Evolutionary conservation across 2,329 filamentous ascomycete genomes (phyloP).

Genomic region (Rasamsonia emersonii): DNA sequence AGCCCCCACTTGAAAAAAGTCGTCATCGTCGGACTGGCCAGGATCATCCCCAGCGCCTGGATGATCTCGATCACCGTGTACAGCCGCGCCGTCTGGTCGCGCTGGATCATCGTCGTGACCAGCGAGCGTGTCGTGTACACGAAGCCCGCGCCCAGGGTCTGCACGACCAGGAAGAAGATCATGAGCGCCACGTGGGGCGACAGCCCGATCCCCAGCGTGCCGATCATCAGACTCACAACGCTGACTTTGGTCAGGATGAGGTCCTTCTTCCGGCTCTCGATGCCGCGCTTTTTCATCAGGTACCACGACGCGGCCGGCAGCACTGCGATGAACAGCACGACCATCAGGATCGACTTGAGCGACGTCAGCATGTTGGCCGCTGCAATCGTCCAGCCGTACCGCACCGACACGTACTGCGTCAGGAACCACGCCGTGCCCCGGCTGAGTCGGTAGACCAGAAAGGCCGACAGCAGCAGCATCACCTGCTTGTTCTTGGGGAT

Average conservation of each 20-base stretch:
- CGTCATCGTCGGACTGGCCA: conserved; percentile 40
- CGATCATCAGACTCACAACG: conserved; percentile 35
- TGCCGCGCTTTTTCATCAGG: conserved; percentile 25
- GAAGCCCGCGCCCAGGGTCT: conserved; percentile 42
- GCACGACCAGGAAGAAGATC: conserved; percentile 38
- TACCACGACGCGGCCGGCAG: conserved; percentile 35
- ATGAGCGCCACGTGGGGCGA: conserved; percentile 35
- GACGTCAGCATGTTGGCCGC: conserved; percentile 36
- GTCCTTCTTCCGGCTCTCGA: conserved; percentile 35
- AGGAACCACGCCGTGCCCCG: conserved; percentile 40
- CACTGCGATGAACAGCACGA: conserved; percentile 39
- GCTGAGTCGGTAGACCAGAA: conserved; percentile 41
- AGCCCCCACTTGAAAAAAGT: conserved; percentile 40
- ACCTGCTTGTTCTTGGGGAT: conserved; percentile 33
- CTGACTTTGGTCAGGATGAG: conserved; percentile 39
- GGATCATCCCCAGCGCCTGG: conserved; percentile 39
- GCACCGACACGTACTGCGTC: conserved; percentile 45
- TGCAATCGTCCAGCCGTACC: conserved; percentile 42
- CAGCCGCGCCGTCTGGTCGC: conserved; percentile 40
- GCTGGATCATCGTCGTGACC: conserved; percentile 40
- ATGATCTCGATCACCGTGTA: conserved; percentile 43
- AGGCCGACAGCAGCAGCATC: conserved; percentile 37
- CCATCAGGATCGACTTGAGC: conserved; percentile 39
- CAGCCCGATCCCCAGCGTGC: conserved; percentile 39
- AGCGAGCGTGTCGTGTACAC: conserved; percentile 39